These are phyloP conservation scores for Fusarium secorum DNA, from an alignment of 2,329 filamentous ascomycete species.

Conservation along the genomic window DNA sequence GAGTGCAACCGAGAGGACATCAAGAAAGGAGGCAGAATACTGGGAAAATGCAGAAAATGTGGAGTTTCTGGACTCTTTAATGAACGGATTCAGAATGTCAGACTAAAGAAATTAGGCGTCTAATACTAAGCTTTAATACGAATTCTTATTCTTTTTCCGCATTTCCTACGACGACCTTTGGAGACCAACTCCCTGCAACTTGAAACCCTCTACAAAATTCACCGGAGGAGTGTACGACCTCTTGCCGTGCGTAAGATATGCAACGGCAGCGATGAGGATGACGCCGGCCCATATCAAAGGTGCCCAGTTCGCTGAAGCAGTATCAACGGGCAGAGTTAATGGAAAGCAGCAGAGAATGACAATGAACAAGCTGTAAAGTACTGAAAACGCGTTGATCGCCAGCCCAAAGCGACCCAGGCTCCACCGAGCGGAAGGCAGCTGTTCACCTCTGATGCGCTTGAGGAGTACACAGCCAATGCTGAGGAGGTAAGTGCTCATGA, in stretches of 20 bases:
- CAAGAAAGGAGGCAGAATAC: too few species aligned
- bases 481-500: slow-evolving; percentile 22
- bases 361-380: slow-evolving; percentile 24
- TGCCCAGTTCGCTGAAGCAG: slow-evolving; percentile 18
- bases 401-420: slow-evolving; percentile 9
- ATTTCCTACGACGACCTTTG: slow-evolving; percentile 9
- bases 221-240: slow-evolving; percentile 14
- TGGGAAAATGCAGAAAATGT: too few species aligned
- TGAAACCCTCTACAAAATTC: slow-evolving; percentile 18
- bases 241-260: slow-evolving; percentile 5
- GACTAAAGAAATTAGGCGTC: too few species aligned
- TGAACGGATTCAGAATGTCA: too few species aligned
- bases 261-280: slow-evolving; percentile 6
- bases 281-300: slow-evolving; percentile 25
- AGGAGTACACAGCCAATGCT: slow-evolving; percentile 24
- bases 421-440: slow-evolving; percentile 14
- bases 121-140: too few species aligned
- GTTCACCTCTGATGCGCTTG: slow-evolving; percentile 18
- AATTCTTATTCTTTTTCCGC: too few species aligned
- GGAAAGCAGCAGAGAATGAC: slow-evolving; percentile 27
- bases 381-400: slow-evolving; percentile 16
- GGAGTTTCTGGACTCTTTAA: too few species aligned
- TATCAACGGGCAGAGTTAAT: slow-evolving; percentile 5
- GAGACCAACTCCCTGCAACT: slow-evolving; percentile 6
- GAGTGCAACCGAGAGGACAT: too few species aligned